Base-by-base conservation (phyloP, 306 rosid species). In the Senna siamea region DNA sequence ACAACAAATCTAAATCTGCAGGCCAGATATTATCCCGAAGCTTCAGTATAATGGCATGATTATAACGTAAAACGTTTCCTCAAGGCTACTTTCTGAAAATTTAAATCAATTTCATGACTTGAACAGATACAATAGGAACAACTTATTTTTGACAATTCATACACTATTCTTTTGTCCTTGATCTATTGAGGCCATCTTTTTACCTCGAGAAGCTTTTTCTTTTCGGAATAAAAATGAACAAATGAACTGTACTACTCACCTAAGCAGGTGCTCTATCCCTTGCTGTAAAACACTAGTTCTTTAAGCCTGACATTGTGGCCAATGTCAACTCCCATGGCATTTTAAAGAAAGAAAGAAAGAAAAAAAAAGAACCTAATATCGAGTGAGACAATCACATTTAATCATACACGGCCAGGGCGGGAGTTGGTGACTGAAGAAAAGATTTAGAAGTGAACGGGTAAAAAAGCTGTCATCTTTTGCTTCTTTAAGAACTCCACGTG, bases 241-340 rank as follows among this genome's bases (percentile, higher is more conserved):
- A 93, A 87, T 84, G 87, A 69, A 76, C 80, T 87, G 79, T 84
- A 82, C 90, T 83, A 40, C 64, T 84, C 66, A 76, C 87, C 85
- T 48, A 76, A 46, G 66, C 60, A 70, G 80, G 84, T 74, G 72
- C 40, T 79, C 75, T 78, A 62, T 63, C 34, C 77, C 59, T 82
- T 81, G 57, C 50, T 19, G 79, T 60, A 67, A 57, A 67, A 43
- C 48, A 78, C 69, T 83, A 67, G 75, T 81, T 77, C 85, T 84
- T 61, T 72, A 68, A 65, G 73, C 83, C 81, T 59, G 76, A 8
- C 64, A 74, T 55, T 68, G 81, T 50, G 79, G 80, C 51, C 51
- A 56, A 32, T 47, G 75, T 19, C 76, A 77, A 72, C 85, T 83
- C 77, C 79, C 63, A 34, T 64, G 82, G 28, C 80, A 74, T 56